Conservation (phyloP, 768 basidiomycete genomes). For the Russula griseocarnosa region DNA sequence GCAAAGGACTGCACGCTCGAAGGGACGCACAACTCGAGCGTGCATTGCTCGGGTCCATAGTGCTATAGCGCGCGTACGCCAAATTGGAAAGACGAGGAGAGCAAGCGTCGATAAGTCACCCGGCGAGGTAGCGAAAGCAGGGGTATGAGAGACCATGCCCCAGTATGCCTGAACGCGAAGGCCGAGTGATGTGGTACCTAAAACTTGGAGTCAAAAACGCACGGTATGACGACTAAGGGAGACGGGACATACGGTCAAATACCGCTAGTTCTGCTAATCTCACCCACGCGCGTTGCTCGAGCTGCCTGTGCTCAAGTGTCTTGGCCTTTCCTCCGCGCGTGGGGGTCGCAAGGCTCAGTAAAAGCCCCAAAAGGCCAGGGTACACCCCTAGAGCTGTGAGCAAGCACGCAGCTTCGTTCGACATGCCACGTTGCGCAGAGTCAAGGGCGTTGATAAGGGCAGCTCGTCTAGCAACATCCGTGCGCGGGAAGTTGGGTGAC, state of each 20-base stretch:
- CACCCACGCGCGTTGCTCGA: slow-evolving; percentile 49
- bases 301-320: slow-evolving; percentile 40
- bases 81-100: slow-evolving; percentile 48
- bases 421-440: slow-evolving; percentile 34
- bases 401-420: slow-evolving; percentile 41
- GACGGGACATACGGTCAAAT: slow-evolving; percentile 36
- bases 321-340: slow-evolving; percentile 32
- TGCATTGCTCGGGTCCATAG: slow-evolving; percentile 43
- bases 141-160: slow-evolving; percentile 43
- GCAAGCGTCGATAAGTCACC: slow-evolving; percentile 56
- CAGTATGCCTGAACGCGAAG: slow-evolving; percentile 55
- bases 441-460: slow-evolving; percentile 38
- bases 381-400: slow-evolving; percentile 40
- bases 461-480: slow-evolving; percentile 28
- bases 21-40: slow-evolving; percentile 37
- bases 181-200: slow-evolving; percentile 34
- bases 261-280: slow-evolving; percentile 48
- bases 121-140: slow-evolving; percentile 40
- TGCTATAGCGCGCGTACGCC: slow-evolving; percentile 41
- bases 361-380: slow-evolving; percentile 38
- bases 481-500: slow-evolving; percentile 10
- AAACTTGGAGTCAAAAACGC: slow-evolving; percentile 16
- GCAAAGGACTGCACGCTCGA: slow-evolving; percentile 54
- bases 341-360: slow-evolving; percentile 32
- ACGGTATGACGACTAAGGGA: neutral